Conservation (phyloP, 805 yeast genomes). For the Cyberlindnera bimundalis region DNA sequence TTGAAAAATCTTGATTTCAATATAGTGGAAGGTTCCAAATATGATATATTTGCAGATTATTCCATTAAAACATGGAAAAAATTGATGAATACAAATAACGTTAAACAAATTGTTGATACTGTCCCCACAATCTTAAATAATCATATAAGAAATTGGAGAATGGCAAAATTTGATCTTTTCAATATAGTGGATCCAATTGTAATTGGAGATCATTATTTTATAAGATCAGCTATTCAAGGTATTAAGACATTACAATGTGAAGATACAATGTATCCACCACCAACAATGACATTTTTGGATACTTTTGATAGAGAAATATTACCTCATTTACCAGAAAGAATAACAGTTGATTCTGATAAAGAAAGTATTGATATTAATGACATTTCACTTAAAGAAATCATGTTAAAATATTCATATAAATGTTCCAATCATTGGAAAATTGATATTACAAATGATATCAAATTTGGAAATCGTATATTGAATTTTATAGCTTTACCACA, state of each 20-base stretch:
- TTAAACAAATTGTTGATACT: conserved; percentile 9
- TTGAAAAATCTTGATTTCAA: conserved; percentile 12
- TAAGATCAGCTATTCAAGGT: conserved; percentile 7
- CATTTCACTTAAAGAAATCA: conserved; percentile 6
- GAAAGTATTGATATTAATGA: conserved; percentile 5
- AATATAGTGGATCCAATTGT: conserved; percentile 20
- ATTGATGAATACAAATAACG: conserved; percentile 17
- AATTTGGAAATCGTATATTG: conserved; percentile 1
- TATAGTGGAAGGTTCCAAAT: conserved; percentile 8
- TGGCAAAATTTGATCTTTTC: conserved; percentile 9
- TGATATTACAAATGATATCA: conserved; percentile 5
- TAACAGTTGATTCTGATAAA: conserved; percentile 7
- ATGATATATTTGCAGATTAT: conserved; percentile 20
- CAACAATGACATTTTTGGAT: conserved; percentile 10
- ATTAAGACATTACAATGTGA: conserved; percentile 14
- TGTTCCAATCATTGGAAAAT: conserved; percentile 7
- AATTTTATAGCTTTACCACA: conserved; percentile 21
- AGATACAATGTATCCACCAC: conserved; percentile 13
- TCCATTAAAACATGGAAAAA: conserved; percentile 13
- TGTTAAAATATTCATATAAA: conserved; percentile 2
- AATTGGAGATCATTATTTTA: conserved; percentile 19
- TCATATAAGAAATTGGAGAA: conserved; percentile 13
- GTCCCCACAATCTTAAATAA: conserved; percentile 16
- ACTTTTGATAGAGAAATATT: conserved; percentile 12
- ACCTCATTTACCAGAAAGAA: conserved; percentile 9